Percentiles rank a stretch among this genome's conserved stretches.
These are phyloP conservation scores for Ceratocystis diversiconidia DNA, from an alignment of 2,329 filamentous ascomycete species.

Conservation along the genomic window DNA sequence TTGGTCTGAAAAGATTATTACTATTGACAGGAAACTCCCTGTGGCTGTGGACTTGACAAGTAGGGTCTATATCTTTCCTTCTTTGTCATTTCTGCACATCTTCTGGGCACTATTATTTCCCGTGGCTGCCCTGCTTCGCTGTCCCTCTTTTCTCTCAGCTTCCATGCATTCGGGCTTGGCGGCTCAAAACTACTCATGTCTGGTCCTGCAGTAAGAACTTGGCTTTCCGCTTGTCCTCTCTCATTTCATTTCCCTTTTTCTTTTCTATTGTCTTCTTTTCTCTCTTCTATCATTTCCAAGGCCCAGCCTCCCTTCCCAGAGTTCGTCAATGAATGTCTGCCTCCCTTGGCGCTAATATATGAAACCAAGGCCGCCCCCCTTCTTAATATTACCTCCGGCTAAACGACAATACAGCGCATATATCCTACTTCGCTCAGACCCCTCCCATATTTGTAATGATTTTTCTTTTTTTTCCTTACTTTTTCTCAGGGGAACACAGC, in stretches of 20 bases:
- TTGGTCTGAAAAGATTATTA: no score
- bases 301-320: not conserved
- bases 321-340: not conserved
- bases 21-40: no score
- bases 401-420: conserved; percentile 1
- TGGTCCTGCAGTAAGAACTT: not conserved
- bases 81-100: not conserved
- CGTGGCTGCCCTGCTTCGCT: not conserved
- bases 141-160: not conserved
- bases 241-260: not conserved
- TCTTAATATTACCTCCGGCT: conserved; percentile 12
- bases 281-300: not conserved
- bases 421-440: not conserved
- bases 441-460: not conserved
- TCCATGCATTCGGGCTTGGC: not conserved
- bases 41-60: no score
- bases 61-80: not conserved
- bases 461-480: not conserved
- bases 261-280: not conserved
- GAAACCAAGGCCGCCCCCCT: conserved; percentile 6
- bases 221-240: not conserved
- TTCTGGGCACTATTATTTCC: not conserved
- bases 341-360: conserved; percentile 9
- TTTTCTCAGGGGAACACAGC: not conserved
- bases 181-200: not conserved